Percentiles rank a stretch among this genome's conserved stretches.
phyloP scores from a whole-genome alignment of 1,139 yeast species.

The Blastobotrys aristatus region DNA sequence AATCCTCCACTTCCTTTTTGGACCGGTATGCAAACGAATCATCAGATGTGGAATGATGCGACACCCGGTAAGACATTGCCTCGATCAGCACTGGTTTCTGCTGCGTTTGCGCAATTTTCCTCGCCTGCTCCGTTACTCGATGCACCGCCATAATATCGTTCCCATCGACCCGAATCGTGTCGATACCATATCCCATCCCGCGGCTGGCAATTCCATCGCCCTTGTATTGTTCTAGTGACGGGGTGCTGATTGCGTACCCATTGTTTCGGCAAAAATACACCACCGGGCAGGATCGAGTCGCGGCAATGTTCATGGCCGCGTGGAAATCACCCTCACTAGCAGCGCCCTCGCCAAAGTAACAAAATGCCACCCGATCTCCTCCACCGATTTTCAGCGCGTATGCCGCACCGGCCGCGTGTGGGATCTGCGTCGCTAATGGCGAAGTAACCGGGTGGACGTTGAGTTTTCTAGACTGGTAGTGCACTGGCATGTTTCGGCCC shows the following conservation, averaged over 20 bases:
- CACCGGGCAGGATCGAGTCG: conserved; percentile 35
- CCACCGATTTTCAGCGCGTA: conserved; percentile 34
- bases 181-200: conserved; percentile 36
- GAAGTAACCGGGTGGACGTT: conserved; percentile 37
- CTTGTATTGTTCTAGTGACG: conserved; percentile 34
- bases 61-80: conserved; percentile 37
- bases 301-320: conserved; percentile 37
- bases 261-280: conserved; percentile 36
- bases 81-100: conserved; percentile 34
- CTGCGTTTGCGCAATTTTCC: conserved; percentile 31
- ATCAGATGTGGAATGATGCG: conserved; percentile 38
- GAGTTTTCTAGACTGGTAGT: conserved; percentile 30
- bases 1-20: conserved; percentile 34
- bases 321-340: conserved; percentile 39
- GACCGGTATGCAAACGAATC: conserved; percentile 38
- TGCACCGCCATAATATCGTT: conserved; percentile 36
- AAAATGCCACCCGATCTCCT: conserved; percentile 27
- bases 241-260: conserved; percentile 37
- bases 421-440: conserved; percentile 36
- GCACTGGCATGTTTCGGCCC: conserved; percentile 37
- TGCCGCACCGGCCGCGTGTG: conserved; percentile 39
- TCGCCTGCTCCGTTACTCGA: conserved; percentile 31
- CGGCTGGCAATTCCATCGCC: conserved; percentile 38
- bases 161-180: conserved; percentile 36
- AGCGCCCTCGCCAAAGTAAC: conserved; percentile 38